Conservation (phyloP, 2,329 filamentous ascomycete species). For the Exserohilum turcica region DNA sequence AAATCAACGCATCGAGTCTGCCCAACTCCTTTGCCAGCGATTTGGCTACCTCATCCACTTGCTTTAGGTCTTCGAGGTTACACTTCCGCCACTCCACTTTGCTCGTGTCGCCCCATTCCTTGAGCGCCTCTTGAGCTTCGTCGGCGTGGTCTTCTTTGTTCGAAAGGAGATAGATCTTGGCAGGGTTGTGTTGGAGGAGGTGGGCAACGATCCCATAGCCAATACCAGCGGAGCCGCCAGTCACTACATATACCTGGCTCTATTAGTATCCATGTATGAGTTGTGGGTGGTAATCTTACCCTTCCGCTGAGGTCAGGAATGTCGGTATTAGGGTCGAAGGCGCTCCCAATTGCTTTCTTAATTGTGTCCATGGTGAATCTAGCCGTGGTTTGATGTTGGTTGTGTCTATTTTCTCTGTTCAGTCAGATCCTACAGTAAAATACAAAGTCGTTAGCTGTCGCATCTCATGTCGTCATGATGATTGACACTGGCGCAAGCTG, state of each 20-base stretch:
- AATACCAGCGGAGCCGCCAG: slow-evolving; percentile 57
- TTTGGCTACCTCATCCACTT: slow-evolving; percentile 54
- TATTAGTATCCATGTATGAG: background rate
- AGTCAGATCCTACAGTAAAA: background rate
- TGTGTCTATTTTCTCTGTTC: background rate
- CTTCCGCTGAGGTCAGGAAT: slow-evolving; percentile 50
- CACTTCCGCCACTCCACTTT: slow-evolving; percentile 54
- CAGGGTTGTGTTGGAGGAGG: slow-evolving; percentile 56
- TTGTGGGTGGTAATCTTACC: slow-evolving; percentile 19
- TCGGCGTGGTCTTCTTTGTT: slow-evolving; percentile 57
- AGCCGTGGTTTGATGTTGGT: background rate
- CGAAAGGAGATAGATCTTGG: slow-evolving; percentile 56
- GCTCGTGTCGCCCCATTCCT: slow-evolving; percentile 51
- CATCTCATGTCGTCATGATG: slow-evolving; percentile 25
- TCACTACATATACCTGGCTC: slow-evolving; percentile 53
- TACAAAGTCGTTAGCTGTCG: slow-evolving; percentile 1
- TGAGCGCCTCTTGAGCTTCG: slow-evolving; percentile 51
- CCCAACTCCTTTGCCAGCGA: slow-evolving; percentile 50
- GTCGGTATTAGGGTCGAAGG: slow-evolving; percentile 48
- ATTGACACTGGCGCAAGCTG: slow-evolving; percentile 1
- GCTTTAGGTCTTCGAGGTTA: slow-evolving; percentile 54
- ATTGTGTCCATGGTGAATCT: slow-evolving; percentile 32
- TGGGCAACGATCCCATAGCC: slow-evolving; percentile 60
- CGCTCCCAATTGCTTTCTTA: slow-evolving; percentile 16
- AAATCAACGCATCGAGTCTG: slow-evolving; percentile 54